Base-by-base conservation (phyloP, 495 filamentous ascomycete species). In the Lepraria neglecta region DNA sequence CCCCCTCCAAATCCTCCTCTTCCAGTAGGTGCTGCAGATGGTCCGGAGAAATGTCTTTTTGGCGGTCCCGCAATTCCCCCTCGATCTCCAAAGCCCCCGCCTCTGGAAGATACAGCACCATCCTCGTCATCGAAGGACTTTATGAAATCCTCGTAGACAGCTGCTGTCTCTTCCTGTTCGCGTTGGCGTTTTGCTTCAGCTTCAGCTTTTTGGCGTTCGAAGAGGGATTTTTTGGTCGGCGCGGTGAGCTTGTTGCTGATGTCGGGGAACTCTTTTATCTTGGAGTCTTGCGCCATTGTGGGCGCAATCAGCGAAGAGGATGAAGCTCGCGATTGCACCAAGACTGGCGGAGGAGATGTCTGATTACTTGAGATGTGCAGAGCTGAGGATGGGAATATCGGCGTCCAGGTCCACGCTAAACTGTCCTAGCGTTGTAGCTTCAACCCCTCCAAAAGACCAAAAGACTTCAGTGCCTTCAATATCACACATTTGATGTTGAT, bases 161-260 rank as follows among this genome's bases (percentile, higher is more conserved):
- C 92, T 40, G 88, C 90, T 21, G 89, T 95, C 72, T 96, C 92
- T 62, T 86, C 89, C 70, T 87, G 87, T 73, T 96, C 92, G 60
- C 90, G 82, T 65, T 83, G 80, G 40, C 89, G 87, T 73, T 97
- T 97, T 17, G 90, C 92, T 77, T 96, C 90, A 38, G 89, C 91
- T 70, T 96, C 92, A 44, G 89, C 89, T 76, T 92, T 94, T 66
- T 94, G 89, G 59, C 87, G 86, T 74, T 97, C 92, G 74, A 95
- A 97, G 38, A 90, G 82, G 14, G 91, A 95, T 70, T 95, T 91
- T 74, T 92, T 95, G 44, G 80, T 81, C 0, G 91, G 87, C 12
- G 90, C 88, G 28, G 88, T 83, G 45, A 96, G 84, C 71, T 97
- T 97, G 46, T 84, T 82, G 40, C 84, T 83, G 52, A 92, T 80